These are phyloP conservation scores for Ophiosphaerella korrae DNA, from an alignment of 2,329 filamentous ascomycete species.

Conservation along the genomic window DNA sequence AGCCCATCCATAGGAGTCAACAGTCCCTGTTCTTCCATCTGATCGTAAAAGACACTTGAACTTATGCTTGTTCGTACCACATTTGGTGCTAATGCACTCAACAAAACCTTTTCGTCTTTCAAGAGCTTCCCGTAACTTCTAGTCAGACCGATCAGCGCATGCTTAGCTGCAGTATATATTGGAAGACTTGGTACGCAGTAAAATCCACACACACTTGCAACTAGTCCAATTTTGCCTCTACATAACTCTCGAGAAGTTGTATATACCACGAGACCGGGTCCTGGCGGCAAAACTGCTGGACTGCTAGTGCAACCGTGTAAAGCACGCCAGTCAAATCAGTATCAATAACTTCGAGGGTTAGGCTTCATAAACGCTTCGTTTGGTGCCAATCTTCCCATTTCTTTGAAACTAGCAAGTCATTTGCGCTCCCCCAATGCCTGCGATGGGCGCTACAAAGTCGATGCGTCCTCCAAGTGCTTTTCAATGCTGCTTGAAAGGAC, in stretches of 20 bases:
- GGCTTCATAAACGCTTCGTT: conserved; percentile 43
- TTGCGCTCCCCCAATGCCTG: conserved; percentile 49
- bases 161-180: conserved; percentile 52
- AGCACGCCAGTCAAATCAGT: conserved; percentile 51
- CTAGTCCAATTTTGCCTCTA: conserved; percentile 45
- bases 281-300: conserved; percentile 53
- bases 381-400: conserved; percentile 17
- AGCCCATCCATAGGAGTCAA: conserved; percentile 49
- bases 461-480: conserved; percentile 43
- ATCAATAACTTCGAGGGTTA: conserved; percentile 46
- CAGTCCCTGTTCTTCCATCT: conserved; percentile 39
- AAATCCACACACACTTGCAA: conserved; percentile 51
- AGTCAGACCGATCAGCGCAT: conserved; percentile 47
- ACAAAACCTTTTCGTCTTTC: conserved; percentile 46
- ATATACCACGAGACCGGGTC: conserved; percentile 18
- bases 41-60: conserved; percentile 46
- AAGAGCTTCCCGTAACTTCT: conserved; percentile 51
- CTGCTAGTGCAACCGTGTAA: conserved; percentile 49
- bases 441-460: conserved; percentile 50
- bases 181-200: conserved; percentile 51
- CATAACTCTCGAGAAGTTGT: conserved; percentile 15
- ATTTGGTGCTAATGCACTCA: conserved; percentile 52
- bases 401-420: conserved; percentile 33
- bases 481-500: conserved; percentile 45
- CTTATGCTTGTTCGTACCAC: conserved; percentile 50